A percentile compares a stretch with the other conserved stretches of the same genome.
These are phyloP conservation scores for Aegilops umbellulata DNA, from an alignment of 176 grass and related monocot genomes.

Conservation along the genomic window DNA sequence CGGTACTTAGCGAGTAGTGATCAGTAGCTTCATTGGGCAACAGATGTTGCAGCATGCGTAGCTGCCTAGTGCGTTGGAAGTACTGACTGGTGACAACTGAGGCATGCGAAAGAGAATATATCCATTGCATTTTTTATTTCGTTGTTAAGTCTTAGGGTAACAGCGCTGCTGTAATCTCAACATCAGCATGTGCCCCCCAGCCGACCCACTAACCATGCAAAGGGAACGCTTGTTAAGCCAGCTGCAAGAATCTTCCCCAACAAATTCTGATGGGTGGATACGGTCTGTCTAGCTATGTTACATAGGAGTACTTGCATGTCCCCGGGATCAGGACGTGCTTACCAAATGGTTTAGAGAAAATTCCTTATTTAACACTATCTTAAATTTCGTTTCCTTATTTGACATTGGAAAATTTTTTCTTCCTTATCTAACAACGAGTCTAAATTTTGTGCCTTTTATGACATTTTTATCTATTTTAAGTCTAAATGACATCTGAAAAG, in stretches of 20 bases:
- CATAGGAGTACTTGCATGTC: background rate
- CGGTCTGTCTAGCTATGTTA: background rate
- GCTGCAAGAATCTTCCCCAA: background rate
- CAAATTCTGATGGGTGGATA: background rate
- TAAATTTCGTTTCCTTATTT: too few relatives aligned
- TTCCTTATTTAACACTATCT: too few relatives aligned
- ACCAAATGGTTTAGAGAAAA: too few relatives aligned
- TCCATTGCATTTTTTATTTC: background rate
- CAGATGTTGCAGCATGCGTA: background rate
- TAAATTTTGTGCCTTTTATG: too few relatives aligned
- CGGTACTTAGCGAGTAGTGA: slow-evolving; percentile 1
- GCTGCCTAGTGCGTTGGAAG: slow-evolving; percentile 4
- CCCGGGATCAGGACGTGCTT: background rate
- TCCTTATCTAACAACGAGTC: too few relatives aligned
- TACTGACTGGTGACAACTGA: background rate
- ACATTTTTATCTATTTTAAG: too few relatives aligned
- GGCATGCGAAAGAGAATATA: background rate
- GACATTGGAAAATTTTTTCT: too few relatives aligned
- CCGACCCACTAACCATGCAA: background rate
- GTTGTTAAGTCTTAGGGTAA: background rate
- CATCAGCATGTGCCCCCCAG: background rate
- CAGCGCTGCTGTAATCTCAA: background rate
- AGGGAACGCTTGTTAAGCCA: background rate
- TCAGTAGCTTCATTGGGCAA: slow-evolving; percentile 13
- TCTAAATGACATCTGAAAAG: too few relatives aligned